These are phyloP conservation scores for Dioscorea dumetorum DNA, from an alignment of 106 monocot genomes.

Conservation along the genomic window DNA sequence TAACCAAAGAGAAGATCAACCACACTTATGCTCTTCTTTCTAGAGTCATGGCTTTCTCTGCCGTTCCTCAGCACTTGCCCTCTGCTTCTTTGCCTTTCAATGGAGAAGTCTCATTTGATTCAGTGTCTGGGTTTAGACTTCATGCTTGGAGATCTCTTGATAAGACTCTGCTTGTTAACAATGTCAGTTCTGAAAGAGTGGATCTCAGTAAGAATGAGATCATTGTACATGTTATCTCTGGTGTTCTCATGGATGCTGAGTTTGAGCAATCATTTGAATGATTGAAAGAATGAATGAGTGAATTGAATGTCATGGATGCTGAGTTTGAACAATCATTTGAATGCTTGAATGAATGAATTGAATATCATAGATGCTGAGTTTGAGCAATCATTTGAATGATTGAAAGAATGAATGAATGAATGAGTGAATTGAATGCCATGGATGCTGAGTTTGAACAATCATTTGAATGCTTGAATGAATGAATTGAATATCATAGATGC, in stretches of 20 bases:
- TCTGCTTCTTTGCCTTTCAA: constrained; percentile 20
- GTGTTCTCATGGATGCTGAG: constrained; percentile 81
- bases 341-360: too few relatives aligned
- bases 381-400: too few relatives aligned
- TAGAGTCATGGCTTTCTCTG: constrained; percentile 59
- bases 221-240: constrained; percentile 66
- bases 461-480: too few relatives aligned
- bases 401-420: too few relatives aligned
- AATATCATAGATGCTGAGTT: too few relatives aligned
- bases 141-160: constrained; percentile 24
- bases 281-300: too few relatives aligned
- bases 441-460: too few relatives aligned
- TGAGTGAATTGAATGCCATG: too few relatives aligned
- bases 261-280: constrained; percentile 55
- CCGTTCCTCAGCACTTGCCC: constrained; percentile 40
- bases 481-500: too few relatives aligned
- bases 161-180: constrained; percentile 50
- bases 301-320: too few relatives aligned
- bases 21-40: constrained; percentile 70
- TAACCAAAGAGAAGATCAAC: constrained; percentile 24
- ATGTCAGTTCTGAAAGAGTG: constrained; percentile 39
- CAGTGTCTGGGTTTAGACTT: constrained; percentile 66
- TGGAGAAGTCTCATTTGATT: constrained; percentile 36
- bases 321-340: too few relatives aligned
- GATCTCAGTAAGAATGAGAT: constrained; percentile 43